Percentiles rank a stretch among this genome's conserved stretches.
Conservation (phyloP, 2,329 filamentous ascomycete genomes). For the Huntiella abstrusa region DNA sequence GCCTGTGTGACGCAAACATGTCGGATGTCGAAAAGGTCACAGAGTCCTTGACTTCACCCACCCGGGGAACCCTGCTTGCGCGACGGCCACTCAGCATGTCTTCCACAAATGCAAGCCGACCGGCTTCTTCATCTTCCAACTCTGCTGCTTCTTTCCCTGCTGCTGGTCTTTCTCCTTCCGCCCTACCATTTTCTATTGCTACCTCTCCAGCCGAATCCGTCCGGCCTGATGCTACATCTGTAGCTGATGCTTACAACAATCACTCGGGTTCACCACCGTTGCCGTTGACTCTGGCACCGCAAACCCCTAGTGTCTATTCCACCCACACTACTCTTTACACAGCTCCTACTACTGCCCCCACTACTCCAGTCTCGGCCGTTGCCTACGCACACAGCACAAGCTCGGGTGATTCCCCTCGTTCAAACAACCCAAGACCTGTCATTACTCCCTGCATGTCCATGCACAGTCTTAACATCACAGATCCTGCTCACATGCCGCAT, state of each 20-base stretch:
- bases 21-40: conserved; percentile 6
- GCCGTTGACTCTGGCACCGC: not conserved
- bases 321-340: not conserved
- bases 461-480: too few species aligned
- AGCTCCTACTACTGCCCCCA: not conserved
- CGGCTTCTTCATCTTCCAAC: conserved; percentile 9
- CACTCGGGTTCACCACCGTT: not conserved
- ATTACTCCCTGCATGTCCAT: conserved; percentile 8
- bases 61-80: conserved; percentile 1
- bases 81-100: conserved; percentile 7
- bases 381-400: not conserved
- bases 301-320: too few species aligned
- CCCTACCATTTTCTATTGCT: conserved; percentile 1
- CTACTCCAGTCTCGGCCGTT: conserved; percentile 2
- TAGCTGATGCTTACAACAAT: too few species aligned
- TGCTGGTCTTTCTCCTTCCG: not conserved
- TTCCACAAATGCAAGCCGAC: conserved; percentile 6
- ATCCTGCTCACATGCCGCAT: not conserved
- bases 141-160: conserved; percentile 1
- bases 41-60: conserved; percentile 4
- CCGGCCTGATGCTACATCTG: not conserved
- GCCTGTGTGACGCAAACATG: conserved; percentile 8
- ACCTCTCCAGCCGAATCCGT: conserved; percentile 1
- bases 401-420: not conserved
- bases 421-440: not conserved